Base-by-base conservation (phyloP, 306 rosid species). In the Vicia villosa region DNA sequence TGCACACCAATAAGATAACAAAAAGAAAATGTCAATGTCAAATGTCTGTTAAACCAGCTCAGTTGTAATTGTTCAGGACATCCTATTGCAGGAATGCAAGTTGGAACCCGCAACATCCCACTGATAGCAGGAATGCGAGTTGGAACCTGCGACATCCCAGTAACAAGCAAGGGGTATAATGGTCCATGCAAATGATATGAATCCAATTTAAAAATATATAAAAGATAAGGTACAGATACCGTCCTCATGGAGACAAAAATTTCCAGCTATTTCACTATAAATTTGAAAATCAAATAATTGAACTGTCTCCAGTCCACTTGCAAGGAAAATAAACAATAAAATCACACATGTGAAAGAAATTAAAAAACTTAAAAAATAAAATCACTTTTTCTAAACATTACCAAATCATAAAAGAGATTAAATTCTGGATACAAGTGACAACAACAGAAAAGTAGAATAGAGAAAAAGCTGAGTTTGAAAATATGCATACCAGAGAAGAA, bases 101-200 rank as follows among this genome's bases (percentile, higher is more conserved):
- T 34, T 34, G 2, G 6, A 45, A 10, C 20, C 16, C 32, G 69
- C 78, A 21, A 52, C 16, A 50, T 50, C 37, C 37, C 8, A 32
- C 37, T 0, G 7, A 32, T 1, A 0, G 2, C 9, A 34, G 10
- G 10, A 34, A 7, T 34, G 38, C 38, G 38, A 8, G 38, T 34
- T 34, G 2, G 8, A 45, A 10, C 10, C 10, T 40, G 72, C 78
- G 21, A 51, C 16, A 16, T 47, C 34, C 37, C 10, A 30, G 24
- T 46, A 0, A 19, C 14, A 32, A 21, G 7, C 28, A 54, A 60
- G 83, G 69, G 84, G 89, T 15, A 62, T 20, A 62, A 89, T 87
- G 95, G 94, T 87, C 97, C 92, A 82, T 66, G 65, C 15, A 69
- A 77, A 62, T 68, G 75, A 83, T 49, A 64, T 45, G 69, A 73